phyloP scores from a whole-genome alignment of 2,329 filamentous ascomycete genomes.

The Sclerotinia subarctica region DNA sequence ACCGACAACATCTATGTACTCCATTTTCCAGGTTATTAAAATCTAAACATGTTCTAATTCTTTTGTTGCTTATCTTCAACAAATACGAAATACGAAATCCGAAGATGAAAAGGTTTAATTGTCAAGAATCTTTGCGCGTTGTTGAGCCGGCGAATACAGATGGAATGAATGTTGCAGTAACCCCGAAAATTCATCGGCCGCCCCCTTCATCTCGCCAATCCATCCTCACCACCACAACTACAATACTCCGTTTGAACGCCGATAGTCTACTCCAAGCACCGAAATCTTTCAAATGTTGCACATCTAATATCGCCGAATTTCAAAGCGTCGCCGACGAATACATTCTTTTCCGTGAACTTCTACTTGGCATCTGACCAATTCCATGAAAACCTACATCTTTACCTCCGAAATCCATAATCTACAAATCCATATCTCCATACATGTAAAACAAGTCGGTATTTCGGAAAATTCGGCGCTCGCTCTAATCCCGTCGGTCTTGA shows the following conservation, averaged over 20 bases:
- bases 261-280: not conserved
- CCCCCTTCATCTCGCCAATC: conserved; percentile 11
- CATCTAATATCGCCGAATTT: not conserved
- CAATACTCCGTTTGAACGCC: no score
- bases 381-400: not conserved
- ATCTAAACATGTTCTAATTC: not conserved
- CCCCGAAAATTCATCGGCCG: not conserved
- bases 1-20: not conserved
- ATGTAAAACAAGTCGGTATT: not conserved
- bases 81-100: not conserved
- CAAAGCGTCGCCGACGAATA: not conserved
- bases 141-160: not conserved
- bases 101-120: not conserved
- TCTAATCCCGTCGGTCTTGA: not conserved
- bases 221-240: not conserved
- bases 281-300: conserved; percentile 4
- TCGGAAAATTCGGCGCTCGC: not conserved
- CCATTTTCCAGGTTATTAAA: not conserved
- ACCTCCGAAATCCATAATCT: not conserved
- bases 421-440: no score
- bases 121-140: not conserved
- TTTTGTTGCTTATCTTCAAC: not conserved
- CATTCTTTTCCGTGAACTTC: not conserved
- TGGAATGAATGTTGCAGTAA: not conserved
- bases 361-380: no score